Base-by-base conservation (phyloP, 371 early-diverging fungal species). In the Choanephora cucurbitarum region DNA sequence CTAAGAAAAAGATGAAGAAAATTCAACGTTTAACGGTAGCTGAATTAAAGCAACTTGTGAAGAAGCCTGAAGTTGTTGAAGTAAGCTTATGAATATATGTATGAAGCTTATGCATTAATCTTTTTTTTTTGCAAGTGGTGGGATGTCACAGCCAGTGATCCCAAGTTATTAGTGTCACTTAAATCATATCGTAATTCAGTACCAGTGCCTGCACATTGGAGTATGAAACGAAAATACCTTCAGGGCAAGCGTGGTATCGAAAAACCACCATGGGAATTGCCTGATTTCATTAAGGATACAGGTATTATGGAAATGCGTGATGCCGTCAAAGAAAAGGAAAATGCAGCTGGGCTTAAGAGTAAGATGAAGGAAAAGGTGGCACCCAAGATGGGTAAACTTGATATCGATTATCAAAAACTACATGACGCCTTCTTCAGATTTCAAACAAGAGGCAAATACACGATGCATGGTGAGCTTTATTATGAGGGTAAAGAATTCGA, bases 401-500 rank as follows among this genome's bases (percentile, higher is more conserved):
- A 91, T 43, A 89, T 98, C 52, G 97, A 98, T 68, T 98, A 98
- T 70, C 94, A 94, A 69, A 93, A 93, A 57, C 76, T 98, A 40
- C 96, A 98, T 62, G 97, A 97, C 69, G 97, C 97, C 2, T 98
- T 99, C 72, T 97, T 98, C 82, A 78, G 93, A 50, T 92, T 91
- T 80, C 98, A 98, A 66, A 90, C 93, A 15, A 91, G 91, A 57
- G 86, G 93, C 34, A 84, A 86, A 41, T 70, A 96, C 44, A 86
- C 95, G 0, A 81, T 83, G 22, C 92, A 92, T 47, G 96, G 96
- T 47, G 97, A 96, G 59, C 44, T 98, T 85, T 98, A 95, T 72
- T 98, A 92, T 61, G 99, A 98, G 76, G 98, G 99, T 9, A 95
- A 94, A 67, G 99, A 98, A 64, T 92, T 90, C 58, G 98, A 97